Evolutionary conservation across 1,284 basidiomycete species (phyloP).

Genomic region (Ceratobasidium sp.): DNA sequence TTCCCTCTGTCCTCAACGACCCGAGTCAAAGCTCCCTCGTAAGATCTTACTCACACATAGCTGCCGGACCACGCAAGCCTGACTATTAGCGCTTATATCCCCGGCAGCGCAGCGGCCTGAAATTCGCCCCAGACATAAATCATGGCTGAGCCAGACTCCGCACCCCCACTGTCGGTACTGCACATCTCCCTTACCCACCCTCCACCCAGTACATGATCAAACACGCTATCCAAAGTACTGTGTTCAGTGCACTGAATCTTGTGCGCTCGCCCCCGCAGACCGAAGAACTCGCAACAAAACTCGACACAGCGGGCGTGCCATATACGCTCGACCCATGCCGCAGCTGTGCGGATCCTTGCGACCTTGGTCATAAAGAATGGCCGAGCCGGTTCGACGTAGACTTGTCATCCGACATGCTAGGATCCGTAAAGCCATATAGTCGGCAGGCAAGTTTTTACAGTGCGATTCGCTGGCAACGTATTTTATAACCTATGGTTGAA

Average conservation of each 20-base stretch:
- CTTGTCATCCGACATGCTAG: constrained; percentile 80
- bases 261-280: constrained; percentile 50
- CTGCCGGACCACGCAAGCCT: constrained; percentile 13
- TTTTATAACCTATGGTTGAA: constrained; percentile 34
- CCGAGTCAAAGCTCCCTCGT: not conserved
- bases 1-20: not conserved
- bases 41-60: not conserved
- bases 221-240: constrained; percentile 41
- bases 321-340: constrained; percentile 77
- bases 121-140: not conserved
- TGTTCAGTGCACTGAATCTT: constrained; percentile 34
- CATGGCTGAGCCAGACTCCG: constrained; percentile 21
- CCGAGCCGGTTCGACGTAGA: constrained; percentile 78
- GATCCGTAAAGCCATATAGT: constrained; percentile 82
- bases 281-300: constrained; percentile 52
- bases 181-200: constrained; percentile 8
- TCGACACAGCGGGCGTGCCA: constrained; percentile 69
- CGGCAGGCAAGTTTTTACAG: constrained; percentile 67
- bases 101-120: constrained; percentile 3
- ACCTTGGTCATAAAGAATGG: constrained; percentile 79
- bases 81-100: not conserved
- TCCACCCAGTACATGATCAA: constrained; percentile 25
- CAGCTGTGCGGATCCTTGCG: constrained; percentile 80
- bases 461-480: constrained; percentile 21
- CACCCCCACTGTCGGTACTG: constrained; percentile 35